Base-by-base conservation (phyloP, 2,329 filamentous ascomycete species). In the Alternaria sp. region DNA sequence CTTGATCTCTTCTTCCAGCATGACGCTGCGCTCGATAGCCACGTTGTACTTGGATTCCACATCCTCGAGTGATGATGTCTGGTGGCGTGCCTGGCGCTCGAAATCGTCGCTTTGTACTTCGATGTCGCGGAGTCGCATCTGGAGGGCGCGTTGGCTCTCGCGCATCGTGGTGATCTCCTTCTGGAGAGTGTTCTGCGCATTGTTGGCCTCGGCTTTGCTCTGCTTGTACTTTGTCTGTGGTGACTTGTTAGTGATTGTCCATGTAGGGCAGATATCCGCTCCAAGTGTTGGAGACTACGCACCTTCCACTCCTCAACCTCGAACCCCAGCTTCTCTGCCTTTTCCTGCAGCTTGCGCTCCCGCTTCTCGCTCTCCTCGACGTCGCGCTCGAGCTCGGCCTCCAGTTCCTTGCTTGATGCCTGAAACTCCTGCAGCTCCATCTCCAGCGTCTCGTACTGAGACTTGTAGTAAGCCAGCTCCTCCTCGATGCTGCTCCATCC, bases 251-350 rank as follows among this genome's bases (percentile, higher is more conserved):
- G 51, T 58, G 30, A 46, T 11, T 28, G 56, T 23, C 12, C n/a
- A n/a, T 21, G 12, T n/a, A 15, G 25, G 28, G 25, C 28, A 57
- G 8, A 54, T 4, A 44, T 49, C 13, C 49, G 61, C 49, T 9
- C 10, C 13, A 25, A 23, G 30, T 26, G 36, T 17, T 21, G 9
- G 4, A 11, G 44, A 23, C 17, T 17, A 77, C 87, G 80, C 84
- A 95, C 93, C 90, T 98, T 98, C 96, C 96, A 99, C 82, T 99
- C 96, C 62, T 98, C 93, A 1, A 96, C 94, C 80, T 98, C 94
- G 76, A 93, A 99, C 53, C 87, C 89, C 67, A 97, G 81, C 40
- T 86, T 87, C 80, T 98, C 95, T 1, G 93, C 91, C 83, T 95
- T 97, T 80, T 97, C 91, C 79, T 94, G 90, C 72, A 97, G 82